These are phyloP conservation scores for Dendrocalamus latiflorus DNA, from an alignment of 202 grass and related monocot species.

Conservation along the genomic window DNA sequence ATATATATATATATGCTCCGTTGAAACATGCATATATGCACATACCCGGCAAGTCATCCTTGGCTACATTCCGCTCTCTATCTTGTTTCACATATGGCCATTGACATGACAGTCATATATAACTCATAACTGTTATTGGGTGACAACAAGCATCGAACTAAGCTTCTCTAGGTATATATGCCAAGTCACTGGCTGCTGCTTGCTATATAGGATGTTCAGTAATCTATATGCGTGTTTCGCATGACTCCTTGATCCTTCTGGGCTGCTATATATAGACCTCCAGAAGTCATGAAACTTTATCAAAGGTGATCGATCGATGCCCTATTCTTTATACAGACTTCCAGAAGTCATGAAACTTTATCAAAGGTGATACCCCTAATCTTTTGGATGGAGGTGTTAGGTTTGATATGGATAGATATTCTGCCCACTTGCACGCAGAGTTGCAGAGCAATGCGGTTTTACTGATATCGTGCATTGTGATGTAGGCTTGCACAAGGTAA, in stretches of 20 bases:
- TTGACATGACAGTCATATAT: constrained; percentile 14
- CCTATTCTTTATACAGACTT: no score
- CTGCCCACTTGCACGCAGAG: neutral
- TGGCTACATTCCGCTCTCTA: constrained; percentile 5
- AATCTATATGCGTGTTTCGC: neutral
- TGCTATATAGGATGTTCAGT: constrained; percentile 5
- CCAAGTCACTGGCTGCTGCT: neutral
- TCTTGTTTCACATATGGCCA: constrained; percentile 46
- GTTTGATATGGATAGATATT: constrained; percentile 31
- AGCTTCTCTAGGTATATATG: constrained; percentile 2
- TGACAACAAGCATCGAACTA: neutral
- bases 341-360: neutral
- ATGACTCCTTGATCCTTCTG: neutral
- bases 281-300: no score
- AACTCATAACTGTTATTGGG: neutral
- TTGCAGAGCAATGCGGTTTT: neutral
- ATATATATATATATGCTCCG: no score
- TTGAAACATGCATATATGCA: neutral
- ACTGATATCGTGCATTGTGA: neutral
- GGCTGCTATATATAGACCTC: constrained; percentile 31
- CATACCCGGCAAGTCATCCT: constrained; percentile 66
- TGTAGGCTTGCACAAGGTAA: neutral
- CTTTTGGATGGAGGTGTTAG: constrained; percentile 37
- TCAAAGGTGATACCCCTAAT: constrained; percentile 29
- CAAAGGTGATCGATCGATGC: no score